A percentile compares a stretch with the other conserved stretches of the same genome.
Conservation (phyloP, 768 basidiomycete species). For the Daedaleopsis sinensis region DNA sequence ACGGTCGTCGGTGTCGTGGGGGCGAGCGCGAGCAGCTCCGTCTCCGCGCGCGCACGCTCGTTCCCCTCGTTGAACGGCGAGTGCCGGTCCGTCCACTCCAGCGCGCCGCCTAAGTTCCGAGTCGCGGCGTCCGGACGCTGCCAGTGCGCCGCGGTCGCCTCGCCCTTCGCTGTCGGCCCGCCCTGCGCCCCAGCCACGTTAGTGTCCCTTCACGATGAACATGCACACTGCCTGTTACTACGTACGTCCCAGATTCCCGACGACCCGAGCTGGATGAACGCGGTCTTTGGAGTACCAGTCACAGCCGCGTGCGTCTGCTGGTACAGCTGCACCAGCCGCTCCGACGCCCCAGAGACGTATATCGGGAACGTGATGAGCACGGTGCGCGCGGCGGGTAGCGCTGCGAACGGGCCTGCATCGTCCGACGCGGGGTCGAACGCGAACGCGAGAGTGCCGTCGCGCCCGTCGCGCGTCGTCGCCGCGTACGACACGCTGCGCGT, state of each 20-base stretch:
- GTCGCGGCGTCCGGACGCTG: neutral
- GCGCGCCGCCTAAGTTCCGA: neutral
- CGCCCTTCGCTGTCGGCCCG: slow-evolving; percentile 27
- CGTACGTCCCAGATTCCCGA: slow-evolving; percentile 66
- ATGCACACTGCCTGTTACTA: neutral
- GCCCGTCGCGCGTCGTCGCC: slow-evolving; percentile 57
- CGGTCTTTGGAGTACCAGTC: slow-evolving; percentile 23
- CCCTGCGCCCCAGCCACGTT: slow-evolving; percentile 21
- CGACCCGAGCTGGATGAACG: slow-evolving; percentile 63
- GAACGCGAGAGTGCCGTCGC: slow-evolving; percentile 53
- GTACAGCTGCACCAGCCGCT: slow-evolving; percentile 50
- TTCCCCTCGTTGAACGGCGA: slow-evolving; percentile 45
- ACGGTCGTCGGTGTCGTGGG: slow-evolving; percentile 47
- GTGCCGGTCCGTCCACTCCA: slow-evolving; percentile 54
- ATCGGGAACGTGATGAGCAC: slow-evolving; percentile 64
- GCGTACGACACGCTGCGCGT: slow-evolving; percentile 45
- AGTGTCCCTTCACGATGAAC: too few species aligned
- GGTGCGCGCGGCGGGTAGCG: slow-evolving; percentile 54
- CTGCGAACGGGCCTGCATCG: slow-evolving; percentile 44
- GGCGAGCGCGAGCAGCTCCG: slow-evolving; percentile 53
- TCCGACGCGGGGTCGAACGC: slow-evolving; percentile 53
- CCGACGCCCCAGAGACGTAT: slow-evolving; percentile 46
- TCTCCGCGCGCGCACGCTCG: slow-evolving; percentile 53
- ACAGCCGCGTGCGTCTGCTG: slow-evolving; percentile 34
- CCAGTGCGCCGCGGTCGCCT: neutral